A percentile compares a stretch with the other conserved stretches of the same genome.
phyloP scores from a whole-genome alignment of 805 yeast genomes.

The Candida mattraensis region DNA sequence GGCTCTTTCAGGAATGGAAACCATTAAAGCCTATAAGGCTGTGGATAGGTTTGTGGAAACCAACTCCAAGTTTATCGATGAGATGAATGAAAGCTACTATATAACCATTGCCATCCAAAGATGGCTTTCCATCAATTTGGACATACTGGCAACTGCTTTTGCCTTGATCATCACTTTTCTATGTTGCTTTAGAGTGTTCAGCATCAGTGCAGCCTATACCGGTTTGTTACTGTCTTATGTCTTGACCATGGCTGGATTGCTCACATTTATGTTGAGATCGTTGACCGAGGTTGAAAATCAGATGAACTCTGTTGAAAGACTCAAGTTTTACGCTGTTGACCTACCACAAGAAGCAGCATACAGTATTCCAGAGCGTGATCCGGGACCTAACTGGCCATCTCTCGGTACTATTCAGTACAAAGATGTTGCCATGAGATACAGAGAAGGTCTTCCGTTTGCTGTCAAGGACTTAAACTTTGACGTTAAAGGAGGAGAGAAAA shows the following conservation, averaged over 20 bases:
- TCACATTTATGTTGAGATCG: conserved; percentile 54
- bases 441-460: conserved; percentile 61
- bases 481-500: conserved; percentile 57
- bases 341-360: conserved; percentile 68
- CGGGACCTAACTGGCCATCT: conserved; percentile 50
- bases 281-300: conserved; percentile 74
- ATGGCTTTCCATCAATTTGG: conserved; percentile 61
- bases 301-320: conserved; percentile 79
- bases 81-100: conserved; percentile 66
- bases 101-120: conserved; percentile 57
- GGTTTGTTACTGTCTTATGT: conserved; percentile 64
- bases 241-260: conserved; percentile 54
- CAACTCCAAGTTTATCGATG: conserved; percentile 49
- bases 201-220: conserved; percentile 56
- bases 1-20: conserved; percentile 60
- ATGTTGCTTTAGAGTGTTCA: conserved; percentile 59
- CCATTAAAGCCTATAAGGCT: conserved; percentile 59
- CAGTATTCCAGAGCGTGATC: conserved; percentile 42
- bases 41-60: conserved; percentile 43
- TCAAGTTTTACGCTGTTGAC: conserved; percentile 59
- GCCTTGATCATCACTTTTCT: conserved; percentile 52
- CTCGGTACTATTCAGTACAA: conserved; percentile 47
- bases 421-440: conserved; percentile 52
- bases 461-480: conserved; percentile 44
- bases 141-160: conserved; percentile 43